phyloP scores from a whole-genome alignment of 2,329 filamentous ascomycete genomes.

The Onygenales sp. region DNA sequence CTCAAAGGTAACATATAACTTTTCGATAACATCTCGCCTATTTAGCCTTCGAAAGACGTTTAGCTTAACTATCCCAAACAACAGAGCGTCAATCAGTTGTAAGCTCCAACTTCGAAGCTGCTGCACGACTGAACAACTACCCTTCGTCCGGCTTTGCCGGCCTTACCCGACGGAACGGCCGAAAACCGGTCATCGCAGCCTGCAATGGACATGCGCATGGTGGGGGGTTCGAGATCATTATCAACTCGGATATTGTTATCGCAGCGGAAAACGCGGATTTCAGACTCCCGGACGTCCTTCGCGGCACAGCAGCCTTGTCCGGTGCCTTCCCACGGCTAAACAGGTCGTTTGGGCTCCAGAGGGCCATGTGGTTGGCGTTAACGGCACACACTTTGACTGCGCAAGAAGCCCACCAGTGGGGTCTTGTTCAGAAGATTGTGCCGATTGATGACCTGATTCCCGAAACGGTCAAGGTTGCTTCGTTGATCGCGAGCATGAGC shows the following conservation, averaged over 20 bases:
- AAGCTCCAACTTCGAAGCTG: slow-evolving; percentile 13
- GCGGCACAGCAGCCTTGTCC: slow-evolving; percentile 62
- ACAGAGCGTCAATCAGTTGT: slow-evolving; percentile 22
- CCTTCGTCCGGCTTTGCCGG: slow-evolving; percentile 45
- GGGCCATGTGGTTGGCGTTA: slow-evolving; percentile 63
- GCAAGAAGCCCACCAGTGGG: slow-evolving; percentile 51
- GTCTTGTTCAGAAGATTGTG: slow-evolving; percentile 57
- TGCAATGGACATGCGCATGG: slow-evolving; percentile 68
- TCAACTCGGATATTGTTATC: slow-evolving; percentile 74
- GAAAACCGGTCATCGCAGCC: slow-evolving; percentile 67
- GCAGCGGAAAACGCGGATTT: slow-evolving; percentile 51
- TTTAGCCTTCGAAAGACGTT: neutral
- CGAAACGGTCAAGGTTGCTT: slow-evolving; percentile 49
- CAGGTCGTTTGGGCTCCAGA: slow-evolving; percentile 54
- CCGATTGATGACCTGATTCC: slow-evolving; percentile 52
- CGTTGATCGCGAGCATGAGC: slow-evolving; percentile 49
- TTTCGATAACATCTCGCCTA: neutral
- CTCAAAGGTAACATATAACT: slow-evolving; percentile 39
- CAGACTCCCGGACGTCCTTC: slow-evolving; percentile 59
- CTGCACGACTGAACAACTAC: slow-evolving; percentile 22
- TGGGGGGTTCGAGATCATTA: slow-evolving; percentile 73
- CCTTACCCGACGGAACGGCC: slow-evolving; percentile 46
- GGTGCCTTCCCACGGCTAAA: slow-evolving; percentile 61
- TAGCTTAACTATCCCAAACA: neutral
- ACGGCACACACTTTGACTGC: slow-evolving; percentile 53